A percentile compares a stretch with the other conserved stretches of the same genome.
phyloP scores from a whole-genome alignment of 2,329 filamentous ascomycete species.

The Epichloe bromicola region DNA sequence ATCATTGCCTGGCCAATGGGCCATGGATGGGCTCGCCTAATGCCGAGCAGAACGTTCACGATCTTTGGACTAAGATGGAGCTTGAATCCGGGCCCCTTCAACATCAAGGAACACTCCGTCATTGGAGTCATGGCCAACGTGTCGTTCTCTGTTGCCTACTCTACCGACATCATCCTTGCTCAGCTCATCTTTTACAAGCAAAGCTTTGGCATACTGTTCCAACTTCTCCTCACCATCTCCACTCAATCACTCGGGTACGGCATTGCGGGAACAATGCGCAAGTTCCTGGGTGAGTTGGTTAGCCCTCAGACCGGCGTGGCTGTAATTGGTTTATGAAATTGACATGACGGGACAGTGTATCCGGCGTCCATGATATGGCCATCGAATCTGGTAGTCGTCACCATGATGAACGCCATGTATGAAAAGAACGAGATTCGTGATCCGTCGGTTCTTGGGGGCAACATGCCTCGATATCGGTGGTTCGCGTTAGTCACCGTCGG shows the following conservation, averaged over 20 bases:
- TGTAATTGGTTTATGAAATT: background rate
- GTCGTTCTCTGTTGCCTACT: conserved; percentile 56
- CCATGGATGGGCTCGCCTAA: conserved; percentile 42
- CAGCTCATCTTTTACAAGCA: conserved; percentile 61
- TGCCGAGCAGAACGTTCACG: conserved; percentile 36
- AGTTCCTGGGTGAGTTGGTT: conserved; percentile 39
- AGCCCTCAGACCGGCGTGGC: too few species aligned
- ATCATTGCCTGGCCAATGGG: conserved; percentile 53
- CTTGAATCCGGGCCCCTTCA: conserved; percentile 57
- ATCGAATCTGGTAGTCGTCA: conserved; percentile 49
- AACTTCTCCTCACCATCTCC: conserved; percentile 52
- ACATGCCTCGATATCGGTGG: conserved; percentile 51
- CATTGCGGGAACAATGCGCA: conserved; percentile 53
- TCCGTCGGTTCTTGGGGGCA: conserved; percentile 45
- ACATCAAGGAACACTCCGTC: conserved; percentile 56
- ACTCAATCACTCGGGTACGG: conserved; percentile 60
- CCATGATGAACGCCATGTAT: conserved; percentile 61
- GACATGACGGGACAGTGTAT: conserved; percentile 29
- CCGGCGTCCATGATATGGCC: conserved; percentile 68
- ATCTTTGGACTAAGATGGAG: conserved; percentile 42
- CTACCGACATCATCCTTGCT: conserved; percentile 60
- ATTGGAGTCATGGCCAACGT: conserved; percentile 62
- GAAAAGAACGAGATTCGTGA: conserved; percentile 40
- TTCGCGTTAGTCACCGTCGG: conserved; percentile 44
- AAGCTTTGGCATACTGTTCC: conserved; percentile 52